Base-by-base conservation (phyloP, 129 eudicot species). In the Logfia minima region DNA sequence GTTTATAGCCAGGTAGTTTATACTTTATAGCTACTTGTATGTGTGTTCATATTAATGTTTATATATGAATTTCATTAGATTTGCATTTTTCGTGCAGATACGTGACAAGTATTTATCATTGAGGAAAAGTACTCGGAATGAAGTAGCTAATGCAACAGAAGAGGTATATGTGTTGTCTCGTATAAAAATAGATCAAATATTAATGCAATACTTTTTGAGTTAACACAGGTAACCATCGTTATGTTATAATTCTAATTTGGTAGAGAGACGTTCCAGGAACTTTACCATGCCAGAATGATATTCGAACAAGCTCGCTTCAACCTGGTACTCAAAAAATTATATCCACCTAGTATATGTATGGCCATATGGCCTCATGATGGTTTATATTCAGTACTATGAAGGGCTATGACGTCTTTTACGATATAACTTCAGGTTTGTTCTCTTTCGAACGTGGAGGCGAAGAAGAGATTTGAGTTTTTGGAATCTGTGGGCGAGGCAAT, bases 211-310 rank as follows among this genome's bases (percentile, higher is more conserved):
- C 53, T 74, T 71, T 84, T 41, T 80, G 82, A 83, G 82, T 86
- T 75, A 77, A 79, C 82, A 72, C 73, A 65, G 87, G 81, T 82
- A 72, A 85, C 86, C 84, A 76, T 84, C 74, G 82, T 79, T 35
- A 80, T 73, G 5, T 65, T 84, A 77, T 26, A 58, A 83, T 70
- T 77, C 92, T 93, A 87, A 90, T 88, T 84, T 93, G 92, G 86
- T 85, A 85, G 90, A 88, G 90, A 86, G 88, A 79, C 86, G 80
- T 88, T 90, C 85, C 94, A 93, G 98, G 98, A 93, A 89, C 96
- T 90, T 74, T 81, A 90, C 82, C 78, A 53, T 86, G 91, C 97
- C 64, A 89, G 98, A 86, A 86, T 89, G 72, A 68, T 84, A 39
- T 93, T 90, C 78, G 98, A 93, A 80, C 90, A 93, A 78, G 88